Evolutionary conservation across 1,284 basidiomycete genomes (phyloP), one percentile per base, ranked within the genome.

Genomic region (Malassezia restricta): DNA sequence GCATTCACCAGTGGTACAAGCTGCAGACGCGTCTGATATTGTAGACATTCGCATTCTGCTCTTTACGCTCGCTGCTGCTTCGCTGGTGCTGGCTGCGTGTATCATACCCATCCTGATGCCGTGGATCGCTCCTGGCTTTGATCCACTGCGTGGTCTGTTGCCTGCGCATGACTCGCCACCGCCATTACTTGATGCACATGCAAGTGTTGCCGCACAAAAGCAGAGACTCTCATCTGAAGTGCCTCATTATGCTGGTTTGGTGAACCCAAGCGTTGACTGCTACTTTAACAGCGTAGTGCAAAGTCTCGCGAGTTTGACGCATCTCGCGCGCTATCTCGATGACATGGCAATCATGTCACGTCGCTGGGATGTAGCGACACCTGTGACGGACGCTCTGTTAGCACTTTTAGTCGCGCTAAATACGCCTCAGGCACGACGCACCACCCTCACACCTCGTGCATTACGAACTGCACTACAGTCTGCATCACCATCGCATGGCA

Each of bases 251-350:
- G 37, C 54, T 4, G 70, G 70, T 14, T 58, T 73, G 12, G 51
- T 54, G 29, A 73, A 73, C 30, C 68, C 68, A 3, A 67, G 65
- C 44, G 66, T 71, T 40, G 66, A 63, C 6, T 73, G 70, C 61
- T 73, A 69, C 56, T 64, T 73, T 55, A 73, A 73, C 56, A 64
- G 61, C 27, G 64, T 64, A 3, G 40, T 73, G 15, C 70, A 73
- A 39, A 62, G 63, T 0, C 58, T 73, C 12, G 61, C 64, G 8
- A 60, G 61, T 17, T 24, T 68, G 20, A 40, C 56, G 3, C 38
- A 42, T 1, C 57, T 65, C 8, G 56, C 48, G 8, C 31, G 47
- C 11, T 60, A 65, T 39, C 53, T 73, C 32, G 52, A 58, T 30
- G 32, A 47, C 8, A 33, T 66, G 2, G 46, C 61, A 12, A 24